Base-by-base conservation (phyloP, 31 red algal genomes). In the Odonthalia washingtoniensis region DNA sequence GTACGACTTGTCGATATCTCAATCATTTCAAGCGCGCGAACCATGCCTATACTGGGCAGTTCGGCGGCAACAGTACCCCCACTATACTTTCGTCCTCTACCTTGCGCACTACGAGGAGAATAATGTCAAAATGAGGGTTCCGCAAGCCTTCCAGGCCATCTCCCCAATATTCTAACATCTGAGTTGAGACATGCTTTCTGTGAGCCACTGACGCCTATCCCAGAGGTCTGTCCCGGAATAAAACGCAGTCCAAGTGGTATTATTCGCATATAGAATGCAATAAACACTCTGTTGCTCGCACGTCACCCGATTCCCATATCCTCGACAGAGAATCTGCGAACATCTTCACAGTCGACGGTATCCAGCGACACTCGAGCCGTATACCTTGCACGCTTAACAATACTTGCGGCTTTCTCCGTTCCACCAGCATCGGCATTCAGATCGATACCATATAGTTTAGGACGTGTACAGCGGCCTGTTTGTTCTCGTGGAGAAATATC, bases 271-370 rank as follows among this genome's bases (percentile, higher is more conserved):
- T 0, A 0, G 76, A 80, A 26, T 9, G 28, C 31, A 80, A 46
- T 26, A 80, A 0, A 0, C 28, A 4, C 4, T 46, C 76, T 37
- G 42, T 61, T 1, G 76, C 76, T 27, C 43, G 1, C 81, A 84
- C 40, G 41, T 72, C 81, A 28, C 81, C 65, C 37, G 65, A 67
- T 45, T 88, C 85, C 74, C 85, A 42, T 32, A 75, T 78, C 30
- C 52, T 5, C 3, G 72, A 78, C 9, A 78, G 46, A 17, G 37
- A 35, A 64, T 79, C 46, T 31, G 85, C 85, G 60, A 77, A 78
- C 38, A n/a, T 14, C 62, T 88, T 88, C 27, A 75, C 43, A n/a
- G n/a, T n/a, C n/a, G n/a, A n/a, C n/a, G n/a, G n/a, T n/a, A n/a
- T n/a, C n/a, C n/a, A n/a, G n/a, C 2, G 40, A 70, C 73, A 38